Base-by-base conservation (phyloP, 306 rosid species). In the Ammopiptanthus mongolicus region DNA sequence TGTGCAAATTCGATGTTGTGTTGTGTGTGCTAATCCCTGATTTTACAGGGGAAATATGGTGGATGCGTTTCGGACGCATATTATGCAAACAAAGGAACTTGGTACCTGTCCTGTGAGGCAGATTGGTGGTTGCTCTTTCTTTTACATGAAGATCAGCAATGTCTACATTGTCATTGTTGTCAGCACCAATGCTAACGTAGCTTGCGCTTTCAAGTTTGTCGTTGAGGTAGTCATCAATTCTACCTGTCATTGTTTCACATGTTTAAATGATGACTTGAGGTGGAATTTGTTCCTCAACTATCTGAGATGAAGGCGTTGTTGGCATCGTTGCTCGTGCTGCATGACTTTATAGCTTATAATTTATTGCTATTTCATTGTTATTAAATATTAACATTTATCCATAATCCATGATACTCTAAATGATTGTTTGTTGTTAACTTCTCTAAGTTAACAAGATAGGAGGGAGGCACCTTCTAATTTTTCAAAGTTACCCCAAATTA, bases 41-140 rank as follows among this genome's bases (percentile, higher is more conserved):
- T 72, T 41, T 82, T 80, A 42, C 89, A 96, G 99, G 86, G 98
- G 97, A 79, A 92, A 96, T 73, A 96, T 96, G 99, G 99, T 96
- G 52, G 99, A 96, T 85, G 99, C 97, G 80, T 96, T 96, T 81
- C 86, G 97, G 51, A 86, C 85, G 19, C 97, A 92, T 89, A 92
- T 95, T 82, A 92, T 92, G 97, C 99, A 96, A 80, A 90, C 97
- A 2, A 96, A 90, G 83, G 99, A 96, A 65, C 98, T 92, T n/a
- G 99, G 97, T 36, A 92, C 96, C 7, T 92, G 99, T 83, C 99
- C 99, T 53, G 99, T 96, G 78, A 87, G 96, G 86, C 97, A 96
- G 87, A 92, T 96, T 76, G 96, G 99, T 67, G 97, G 96, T 23
- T 91, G 97, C 83, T 90, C 97, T 65, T 96, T 96, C 91, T 89